phyloP scores from a whole-genome alignment of 1,139 yeast species.

The Ashbya aceris region DNA sequence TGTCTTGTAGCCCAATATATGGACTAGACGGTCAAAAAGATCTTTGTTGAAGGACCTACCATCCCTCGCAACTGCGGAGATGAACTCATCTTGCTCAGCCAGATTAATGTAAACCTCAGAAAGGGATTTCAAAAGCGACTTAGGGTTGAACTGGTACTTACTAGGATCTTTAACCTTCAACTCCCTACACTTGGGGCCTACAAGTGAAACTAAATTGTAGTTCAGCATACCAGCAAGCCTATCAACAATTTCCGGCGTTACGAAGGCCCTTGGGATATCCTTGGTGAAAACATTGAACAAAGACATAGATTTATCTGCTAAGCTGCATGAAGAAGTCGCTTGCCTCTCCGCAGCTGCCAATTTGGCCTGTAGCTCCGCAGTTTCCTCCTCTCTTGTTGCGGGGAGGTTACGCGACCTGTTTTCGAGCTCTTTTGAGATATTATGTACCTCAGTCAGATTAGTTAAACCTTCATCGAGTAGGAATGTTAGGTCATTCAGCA shows the following conservation, averaged over 20 bases:
- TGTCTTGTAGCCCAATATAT: conserved; percentile 46
- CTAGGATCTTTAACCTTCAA: conserved; percentile 80
- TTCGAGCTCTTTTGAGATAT: conserved; percentile 51
- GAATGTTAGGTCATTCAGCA: conserved; percentile 89
- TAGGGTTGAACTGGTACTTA: conserved; percentile 76
- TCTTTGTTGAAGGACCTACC: conserved; percentile 70
- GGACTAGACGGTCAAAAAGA: conserved; percentile 61
- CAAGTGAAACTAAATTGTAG: conserved; percentile 80
- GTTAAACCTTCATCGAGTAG: conserved; percentile 84
- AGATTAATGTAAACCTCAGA: conserved; percentile 71
- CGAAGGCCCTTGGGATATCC: conserved; percentile 81
- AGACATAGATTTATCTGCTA: conserved; percentile 75
- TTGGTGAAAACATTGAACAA: conserved; percentile 73
- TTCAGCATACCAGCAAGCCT: conserved; percentile 92
- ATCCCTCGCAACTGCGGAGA: conserved; percentile 78
- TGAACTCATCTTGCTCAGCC: conserved; percentile 52
- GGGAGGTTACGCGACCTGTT: conserved; percentile 33
- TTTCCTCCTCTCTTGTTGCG: conserved; percentile 44
- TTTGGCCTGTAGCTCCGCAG: conserved; percentile 47
- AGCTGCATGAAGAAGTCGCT: conserved; percentile 74
- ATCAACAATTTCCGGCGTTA: conserved; percentile 83
- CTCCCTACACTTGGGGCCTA: conserved; percentile 89
- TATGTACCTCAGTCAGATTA: conserved; percentile 69
- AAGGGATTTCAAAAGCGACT: conserved; percentile 55
- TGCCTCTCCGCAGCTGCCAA: conserved; percentile 59